A percentile compares a stretch with the other conserved stretches of the same genome.
Conservation (phyloP, 345 rosid genomes). For the Salix purpurea region DNA sequence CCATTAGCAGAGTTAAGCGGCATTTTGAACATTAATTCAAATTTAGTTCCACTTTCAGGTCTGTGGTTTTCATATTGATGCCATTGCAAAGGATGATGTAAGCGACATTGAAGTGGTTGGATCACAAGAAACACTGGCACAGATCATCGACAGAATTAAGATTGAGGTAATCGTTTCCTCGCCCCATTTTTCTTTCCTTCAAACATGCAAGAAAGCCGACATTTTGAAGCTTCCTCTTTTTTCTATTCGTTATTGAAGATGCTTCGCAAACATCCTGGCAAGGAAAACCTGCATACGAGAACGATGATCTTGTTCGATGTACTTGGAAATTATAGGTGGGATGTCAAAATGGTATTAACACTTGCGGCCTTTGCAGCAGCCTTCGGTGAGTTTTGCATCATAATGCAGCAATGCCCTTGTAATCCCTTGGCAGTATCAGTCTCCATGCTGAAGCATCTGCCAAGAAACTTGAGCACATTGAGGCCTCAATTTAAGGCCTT, state of each 20-base stretch:
- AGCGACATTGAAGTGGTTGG: slow-evolving; percentile 41
- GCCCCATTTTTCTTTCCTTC: slow-evolving; percentile 7
- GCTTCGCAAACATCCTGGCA: slow-evolving; percentile 33
- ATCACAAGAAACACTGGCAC: slow-evolving; percentile 40
- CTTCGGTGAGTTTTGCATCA: slow-evolving; percentile 61
- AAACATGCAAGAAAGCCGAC: neutral
- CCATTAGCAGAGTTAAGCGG: too few relatives aligned
- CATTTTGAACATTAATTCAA: neutral
- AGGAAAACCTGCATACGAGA: slow-evolving; percentile 36
- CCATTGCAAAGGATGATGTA: slow-evolving; percentile 11
- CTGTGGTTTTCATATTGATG: slow-evolving; percentile 21
- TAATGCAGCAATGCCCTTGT: slow-evolving; percentile 36
- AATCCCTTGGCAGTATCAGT: slow-evolving; percentile 57
- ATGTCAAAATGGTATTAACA: slow-evolving; percentile 56
- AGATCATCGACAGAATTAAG: slow-evolving; percentile 37
- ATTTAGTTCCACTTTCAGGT: slow-evolving; percentile 31
- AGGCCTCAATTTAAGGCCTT: slow-evolving; percentile 56
- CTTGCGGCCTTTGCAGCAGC: slow-evolving; percentile 60
- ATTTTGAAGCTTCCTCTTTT: neutral
- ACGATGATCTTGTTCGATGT: slow-evolving; percentile 55
- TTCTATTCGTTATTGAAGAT: slow-evolving; percentile 39
- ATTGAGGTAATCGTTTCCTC: slow-evolving; percentile 35
- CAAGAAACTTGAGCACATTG: slow-evolving; percentile 31
- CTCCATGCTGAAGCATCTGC: slow-evolving; percentile 51
- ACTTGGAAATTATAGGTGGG: slow-evolving; percentile 66